Base-by-base conservation (phyloP, 2,329 filamentous ascomycete species). In the Aciculosporium take region DNA sequence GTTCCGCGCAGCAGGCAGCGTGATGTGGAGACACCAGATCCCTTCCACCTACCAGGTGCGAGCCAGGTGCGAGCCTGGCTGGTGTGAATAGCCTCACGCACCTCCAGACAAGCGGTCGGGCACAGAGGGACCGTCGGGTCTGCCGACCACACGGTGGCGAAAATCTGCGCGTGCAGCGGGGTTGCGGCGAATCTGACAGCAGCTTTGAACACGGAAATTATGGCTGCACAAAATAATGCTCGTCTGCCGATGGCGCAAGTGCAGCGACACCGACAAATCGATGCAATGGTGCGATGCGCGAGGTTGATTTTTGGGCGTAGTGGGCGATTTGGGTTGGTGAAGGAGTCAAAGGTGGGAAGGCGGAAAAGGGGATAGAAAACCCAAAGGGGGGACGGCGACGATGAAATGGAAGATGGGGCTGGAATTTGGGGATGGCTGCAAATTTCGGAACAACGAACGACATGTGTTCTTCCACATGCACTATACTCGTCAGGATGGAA, bases 71-170 rank as follows among this genome's bases (percentile, higher is more conserved):
- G 15, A 32, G 34, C 23, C 9, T 17, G 23, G 23, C 21, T 60
- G 23, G 28, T 61, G 58, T 50, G 61, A 64, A 64, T 64, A 64
- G 59, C 61, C 57, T 64, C 61, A 64, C 57, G 48, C 52, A 43
- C 47, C 45, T 40, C 44, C 44, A 27, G 41, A 45, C 35, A 45
- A 37, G 46, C 40, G 46, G 45, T 51, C 49, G 46, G 48, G 51
- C 35, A 33, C 44, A 34, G 33, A 38, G 35, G 37, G 41, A 35
- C 27, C 37, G 49, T 33, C 34, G 20, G 34, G 17, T 32, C 40
- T 45, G 39, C 51, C 40, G 18, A 7, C 27, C 27, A 12, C 27
- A 12, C 13, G n/a, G 10, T 21, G 15, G 33, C 33, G 21, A 33
- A 58, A 54, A 53, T 37, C 24, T 39, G 41, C 37, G 41, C 39